Base-by-base conservation (phyloP, 2,329 filamentous ascomycete species). In the Colletotrichum sansevieriae region DNA sequence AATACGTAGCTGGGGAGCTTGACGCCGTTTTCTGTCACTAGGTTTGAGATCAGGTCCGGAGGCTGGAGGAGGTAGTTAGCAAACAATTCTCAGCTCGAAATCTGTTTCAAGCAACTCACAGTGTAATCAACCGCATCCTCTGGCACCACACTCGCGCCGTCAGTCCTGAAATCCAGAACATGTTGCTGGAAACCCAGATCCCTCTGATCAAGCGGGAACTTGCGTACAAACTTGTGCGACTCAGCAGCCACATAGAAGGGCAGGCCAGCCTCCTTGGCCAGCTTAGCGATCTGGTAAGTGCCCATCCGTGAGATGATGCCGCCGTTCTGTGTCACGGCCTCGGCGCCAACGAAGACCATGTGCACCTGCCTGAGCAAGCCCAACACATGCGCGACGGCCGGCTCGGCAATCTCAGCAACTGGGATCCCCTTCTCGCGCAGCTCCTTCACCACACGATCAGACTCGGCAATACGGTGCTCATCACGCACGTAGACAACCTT, bases 141-240 rank as follows among this genome's bases (percentile, higher is more conserved):
- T 8, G 81, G 80, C 68, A 83, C 80, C 69, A 86, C 77, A 64
- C 79, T 82, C 47, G 74, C 58, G 12, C 71, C 83, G 5, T 87
- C 83, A 1, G 88, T 88, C 73, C 85, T 85, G 78, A 96, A 97
- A 56, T 93, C 88, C 68, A 96, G 84, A 13, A 97, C 87, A 39
- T 89, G 86, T 79, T 97, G 94, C 76, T 91, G 87, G 72, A 97
- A 83, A 0, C 92, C 92, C 67, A 97, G 83, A 76, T 96, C 92
- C 68, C 91, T 89, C 80, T 97, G 94, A 71, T 91, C 90, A 22
- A 96, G 82, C 1, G 95, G 93, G 75, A 95, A 96, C 63, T 96
- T 86, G 74, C 94, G 88, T 52, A 97, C 94, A 77, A 99, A 98
- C 82, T 99, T 99, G 84, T 99, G 96, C 75, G 93, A 97, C 83